These are phyloP conservation scores for Pilobolus umbonatus DNA, from an alignment of 192 early-diverging fungal genomes.

Conservation along the genomic window DNA sequence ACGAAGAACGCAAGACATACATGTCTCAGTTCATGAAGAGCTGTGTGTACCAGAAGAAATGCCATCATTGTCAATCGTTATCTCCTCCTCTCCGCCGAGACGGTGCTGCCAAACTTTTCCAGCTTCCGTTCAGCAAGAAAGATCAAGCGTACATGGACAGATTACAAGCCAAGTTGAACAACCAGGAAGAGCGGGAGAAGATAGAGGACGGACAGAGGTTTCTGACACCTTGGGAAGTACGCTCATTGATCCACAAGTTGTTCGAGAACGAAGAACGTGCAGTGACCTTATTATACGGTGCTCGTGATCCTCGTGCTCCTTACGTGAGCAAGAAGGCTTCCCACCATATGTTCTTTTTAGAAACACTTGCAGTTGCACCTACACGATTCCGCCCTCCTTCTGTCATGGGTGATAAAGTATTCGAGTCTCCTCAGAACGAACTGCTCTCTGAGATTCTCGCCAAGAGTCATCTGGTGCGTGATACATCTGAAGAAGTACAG, in stretches of 20 bases:
- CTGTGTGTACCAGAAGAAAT: constrained; percentile 41
- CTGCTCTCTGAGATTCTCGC: constrained; percentile 81
- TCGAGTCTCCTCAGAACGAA: constrained; percentile 96
- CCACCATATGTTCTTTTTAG: constrained; percentile 91
- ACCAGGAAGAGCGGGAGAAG: constrained; percentile 32
- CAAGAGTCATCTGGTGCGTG: constrained; percentile 62
- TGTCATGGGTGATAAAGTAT: constrained; percentile 81
- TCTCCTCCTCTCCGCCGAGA: constrained; percentile 77
- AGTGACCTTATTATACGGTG: constrained; percentile 78
- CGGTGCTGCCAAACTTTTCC: constrained; percentile 81
- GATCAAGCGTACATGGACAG: constrained; percentile 51
- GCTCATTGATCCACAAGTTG: constrained; percentile 67
- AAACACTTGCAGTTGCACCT: constrained; percentile 87
- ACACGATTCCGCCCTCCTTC: constrained; percentile 91
- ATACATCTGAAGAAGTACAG: constrained; percentile 41
- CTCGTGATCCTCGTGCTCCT: constrained; percentile 44
- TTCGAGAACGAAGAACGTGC: constrained; percentile 75
- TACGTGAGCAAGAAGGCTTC: constrained; percentile 38
- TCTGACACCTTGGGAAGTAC: constrained; percentile 75
- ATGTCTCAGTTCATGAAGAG: constrained; percentile 47
- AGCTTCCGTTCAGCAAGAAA: constrained; percentile 66
- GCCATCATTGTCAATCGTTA: constrained; percentile 60
- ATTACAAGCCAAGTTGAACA: constrained; percentile 27
- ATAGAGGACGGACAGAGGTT: constrained; percentile 36
- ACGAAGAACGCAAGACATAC: constrained; percentile 43